Conservation (phyloP, 306 rosid genomes). For the Carpinus viminea region DNA sequence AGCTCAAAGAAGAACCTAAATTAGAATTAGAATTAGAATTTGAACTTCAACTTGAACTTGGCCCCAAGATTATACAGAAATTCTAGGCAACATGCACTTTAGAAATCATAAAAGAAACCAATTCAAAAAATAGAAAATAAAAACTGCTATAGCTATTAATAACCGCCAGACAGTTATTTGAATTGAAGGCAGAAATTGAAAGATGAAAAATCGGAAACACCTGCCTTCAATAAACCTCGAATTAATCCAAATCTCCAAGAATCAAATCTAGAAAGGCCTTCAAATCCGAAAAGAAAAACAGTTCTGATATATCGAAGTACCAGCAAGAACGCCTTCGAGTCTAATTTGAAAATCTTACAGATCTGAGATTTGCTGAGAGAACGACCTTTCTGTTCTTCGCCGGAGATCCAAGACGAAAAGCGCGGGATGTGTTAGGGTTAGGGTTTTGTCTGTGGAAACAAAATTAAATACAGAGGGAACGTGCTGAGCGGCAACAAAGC, state of each 20-base stretch:
- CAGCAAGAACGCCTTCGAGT: conserved; percentile 15
- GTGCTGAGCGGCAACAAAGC: conserved; percentile 60
- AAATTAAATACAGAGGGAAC: conserved; percentile 15
- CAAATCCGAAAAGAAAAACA: conserved; percentile 17
- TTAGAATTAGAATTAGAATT: conserved; percentile 1
- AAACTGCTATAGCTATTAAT: conserved; percentile 8
- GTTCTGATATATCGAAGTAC: conserved; percentile 10
- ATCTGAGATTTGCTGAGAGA: conserved; percentile 50
- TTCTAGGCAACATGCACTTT: conserved; percentile 14
- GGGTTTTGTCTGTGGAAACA: conserved; percentile 59
- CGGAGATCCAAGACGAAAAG: conserved; percentile 28
- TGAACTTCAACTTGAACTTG: not conserved
- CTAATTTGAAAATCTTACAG: conserved; percentile 34
- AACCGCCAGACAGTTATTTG: conserved; percentile 34
- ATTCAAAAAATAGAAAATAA: not conserved
- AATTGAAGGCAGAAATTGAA: not conserved
- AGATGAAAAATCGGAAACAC: conserved; percentile 9
- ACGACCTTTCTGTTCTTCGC: conserved; percentile 14
- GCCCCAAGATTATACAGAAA: not conserved
- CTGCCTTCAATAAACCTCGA: conserved; percentile 26
- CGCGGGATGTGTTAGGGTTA: conserved; percentile 38
- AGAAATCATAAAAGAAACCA: conserved; percentile 9
- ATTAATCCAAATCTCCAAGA: conserved; percentile 11
- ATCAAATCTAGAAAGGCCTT: conserved; percentile 24
- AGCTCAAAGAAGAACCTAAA: conserved; percentile 16